phyloP scores from a whole-genome alignment of 805 yeast genomes.

The Lachancea sp. region DNA sequence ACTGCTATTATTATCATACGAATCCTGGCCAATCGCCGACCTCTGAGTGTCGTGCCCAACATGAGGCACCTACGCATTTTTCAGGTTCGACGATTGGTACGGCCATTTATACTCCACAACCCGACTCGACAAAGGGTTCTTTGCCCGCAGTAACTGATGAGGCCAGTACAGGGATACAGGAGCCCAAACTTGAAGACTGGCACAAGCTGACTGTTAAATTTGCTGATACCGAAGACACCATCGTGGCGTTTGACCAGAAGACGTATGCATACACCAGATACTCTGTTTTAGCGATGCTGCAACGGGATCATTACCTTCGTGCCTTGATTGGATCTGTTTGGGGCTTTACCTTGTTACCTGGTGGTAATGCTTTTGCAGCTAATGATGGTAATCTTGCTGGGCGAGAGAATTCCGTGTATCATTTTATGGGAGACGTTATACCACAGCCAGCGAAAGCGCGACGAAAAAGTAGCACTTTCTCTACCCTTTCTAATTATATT shows the following conservation, averaged over 20 bases:
- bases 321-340: slow-evolving; percentile 5
- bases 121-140: background rate
- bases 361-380: background rate
- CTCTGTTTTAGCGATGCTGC: slow-evolving; percentile 6
- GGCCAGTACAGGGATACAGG: background rate
- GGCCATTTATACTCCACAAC: background rate
- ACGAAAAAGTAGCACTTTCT: background rate
- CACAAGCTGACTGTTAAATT: slow-evolving; percentile 1
- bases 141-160: background rate
- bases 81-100: background rate
- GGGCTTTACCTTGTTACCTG: slow-evolving; percentile 4
- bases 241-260: slow-evolving; percentile 5
- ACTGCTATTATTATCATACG: background rate
- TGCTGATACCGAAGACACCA: slow-evolving; percentile 4
- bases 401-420: background rate
- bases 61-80: background rate
- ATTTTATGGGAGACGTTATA: background rate
- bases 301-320: slow-evolving; percentile 6
- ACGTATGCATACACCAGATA: slow-evolving; percentile 5
- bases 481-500: background rate
- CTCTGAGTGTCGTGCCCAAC: too few relatives aligned
- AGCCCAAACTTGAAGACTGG: background rate
- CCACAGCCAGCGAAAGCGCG: background rate
- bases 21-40: background rate
- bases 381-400: background rate